Percentiles rank a stretch among this genome's conserved stretches.
These are phyloP conservation scores for Candida silvicultrix DNA, from an alignment of 805 yeast species.

Conservation along the genomic window DNA sequence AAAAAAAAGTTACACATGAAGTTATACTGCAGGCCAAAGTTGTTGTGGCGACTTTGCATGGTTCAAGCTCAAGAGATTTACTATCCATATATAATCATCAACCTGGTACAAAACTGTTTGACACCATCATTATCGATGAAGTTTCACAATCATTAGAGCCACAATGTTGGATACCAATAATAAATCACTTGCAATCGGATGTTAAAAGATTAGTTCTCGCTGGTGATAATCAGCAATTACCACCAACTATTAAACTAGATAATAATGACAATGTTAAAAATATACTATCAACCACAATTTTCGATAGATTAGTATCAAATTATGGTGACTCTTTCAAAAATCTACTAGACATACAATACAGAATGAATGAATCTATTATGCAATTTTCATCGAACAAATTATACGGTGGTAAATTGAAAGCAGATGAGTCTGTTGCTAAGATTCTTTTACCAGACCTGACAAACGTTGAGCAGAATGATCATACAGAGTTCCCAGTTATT, in stretches of 20 bases:
- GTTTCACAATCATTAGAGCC: conserved; percentile 93
- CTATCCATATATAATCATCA: conserved; percentile 38
- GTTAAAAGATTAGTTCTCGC: conserved; percentile 66
- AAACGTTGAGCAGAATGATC: conserved; percentile 42
- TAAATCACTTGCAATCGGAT: conserved; percentile 48
- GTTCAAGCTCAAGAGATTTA: conserved; percentile 71
- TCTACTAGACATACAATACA: conserved; percentile 71
- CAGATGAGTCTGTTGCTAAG: conserved; percentile 51
- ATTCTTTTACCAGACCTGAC: conserved; percentile 52
- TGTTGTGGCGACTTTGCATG: conserved; percentile 80
- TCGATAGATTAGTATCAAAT: conserved; percentile 65
- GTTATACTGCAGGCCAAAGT: conserved; percentile 58
- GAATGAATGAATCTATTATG: conserved; percentile 83
- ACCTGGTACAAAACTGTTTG: conserved; percentile 41
- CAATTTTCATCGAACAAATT: conserved; percentile 62
- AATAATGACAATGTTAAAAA: conserved; percentile 34
- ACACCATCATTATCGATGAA: conserved; percentile 86
- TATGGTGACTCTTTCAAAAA: conserved; percentile 42
- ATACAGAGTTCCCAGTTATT: conserved; percentile 47
- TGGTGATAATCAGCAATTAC: conserved; percentile 88
- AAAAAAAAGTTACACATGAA: conserved; percentile 53
- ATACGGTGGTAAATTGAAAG: conserved; percentile 57
- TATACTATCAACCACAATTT: conserved; percentile 58
- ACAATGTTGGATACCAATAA: conserved; percentile 92
- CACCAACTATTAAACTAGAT: conserved; percentile 77